A percentile compares a stretch with the other conserved stretches of the same genome.
These are phyloP conservation scores for Podaxis carcinomalis DNA, from an alignment of 768 basidiomycete genomes.

Conservation along the genomic window DNA sequence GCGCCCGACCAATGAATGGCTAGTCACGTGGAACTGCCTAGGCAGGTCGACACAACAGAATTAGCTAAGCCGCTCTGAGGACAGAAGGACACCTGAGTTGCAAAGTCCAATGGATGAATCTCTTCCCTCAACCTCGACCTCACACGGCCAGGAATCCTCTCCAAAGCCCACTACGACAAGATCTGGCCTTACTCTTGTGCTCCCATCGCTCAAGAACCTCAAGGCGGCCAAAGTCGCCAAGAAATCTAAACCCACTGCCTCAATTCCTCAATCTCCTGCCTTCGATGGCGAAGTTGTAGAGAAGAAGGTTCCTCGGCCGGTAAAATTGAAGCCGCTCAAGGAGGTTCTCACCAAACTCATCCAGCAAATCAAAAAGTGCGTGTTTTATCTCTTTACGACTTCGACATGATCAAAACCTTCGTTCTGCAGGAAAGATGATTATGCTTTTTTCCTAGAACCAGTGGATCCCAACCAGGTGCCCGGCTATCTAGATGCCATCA, in stretches of 20 bases:
- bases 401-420: slow-evolving; percentile 5
- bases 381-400: slow-evolving; percentile 14
- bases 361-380: slow-evolving; percentile 69
- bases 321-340: slow-evolving; percentile 76
- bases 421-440: slow-evolving; percentile 69
- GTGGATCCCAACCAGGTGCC: slow-evolving; percentile 59
- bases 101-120: slow-evolving; percentile 12
- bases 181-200: slow-evolving; percentile 59
- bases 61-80: slow-evolving; percentile 13
- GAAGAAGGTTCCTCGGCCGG: slow-evolving; percentile 47
- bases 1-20: neutral
- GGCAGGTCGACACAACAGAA: neutral
- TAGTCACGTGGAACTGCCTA: neutral
- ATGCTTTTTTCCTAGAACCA: slow-evolving; percentile 75
- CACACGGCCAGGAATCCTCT: neutral
- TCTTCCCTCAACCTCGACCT: slow-evolving; percentile 7
- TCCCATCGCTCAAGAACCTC: slow-evolving; percentile 61
- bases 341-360: slow-evolving; percentile 70
- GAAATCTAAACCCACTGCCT: slow-evolving; percentile 34
- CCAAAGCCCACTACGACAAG: slow-evolving; percentile 19
- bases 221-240: slow-evolving; percentile 53
- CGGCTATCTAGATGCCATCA: slow-evolving; percentile 65
- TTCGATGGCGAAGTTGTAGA: slow-evolving; percentile 26
- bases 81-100: slow-evolving; percentile 13
- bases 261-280: slow-evolving; percentile 16